Evolutionary conservation across 768 basidiomycete species (phyloP), one percentile per base, ranked within the genome.

Genomic region (Tulasnella sp.): DNA sequence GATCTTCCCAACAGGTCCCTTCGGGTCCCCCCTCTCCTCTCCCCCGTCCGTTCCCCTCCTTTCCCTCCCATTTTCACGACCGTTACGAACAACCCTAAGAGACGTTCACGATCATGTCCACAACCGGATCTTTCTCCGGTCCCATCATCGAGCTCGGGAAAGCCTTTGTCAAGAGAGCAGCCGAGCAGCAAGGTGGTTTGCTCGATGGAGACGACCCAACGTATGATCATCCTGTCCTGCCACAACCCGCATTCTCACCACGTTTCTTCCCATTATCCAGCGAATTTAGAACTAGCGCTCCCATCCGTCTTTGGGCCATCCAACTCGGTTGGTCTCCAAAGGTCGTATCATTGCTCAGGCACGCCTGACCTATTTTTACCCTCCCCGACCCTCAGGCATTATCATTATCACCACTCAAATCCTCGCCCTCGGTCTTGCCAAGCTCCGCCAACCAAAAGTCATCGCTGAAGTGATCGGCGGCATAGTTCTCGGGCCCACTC

Each of bases 321-420:
- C 92, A 94, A 90, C 88, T 93, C 73, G 92, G 94, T 93, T 81
- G 80, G 90, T 84, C 39, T 24, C 27, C 74, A 16, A 1, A 34
- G n/a, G 5, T 46, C 75, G 38, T 18, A 62, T 34, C 34, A 21
- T 34, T 3, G 12, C 14, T n/a, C 19, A 27, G 4, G 27, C n/a
- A 18, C 24, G 34, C 38, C 7, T 39, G 4, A 40, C 34, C 38
- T n/a, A n/a, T 10, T n/a, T 44, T 14, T 24, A 52, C 76, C 82
- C 31, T 73, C 36, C 19, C 31, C 36, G 40, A n/a, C 36, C 39
- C n/a, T 31, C 81, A 94, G 93, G 92, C 74, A 88, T 98, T 81
- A 98, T 99, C 86, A 89, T 99, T 75, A 85, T 88, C 62, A 93
- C 92, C 76, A 92, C 94, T 3, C 93, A 93, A 83, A 81, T 94